These are phyloP conservation scores for Ilex asprella DNA, from an alignment of 257 asterid species.

Conservation along the genomic window DNA sequence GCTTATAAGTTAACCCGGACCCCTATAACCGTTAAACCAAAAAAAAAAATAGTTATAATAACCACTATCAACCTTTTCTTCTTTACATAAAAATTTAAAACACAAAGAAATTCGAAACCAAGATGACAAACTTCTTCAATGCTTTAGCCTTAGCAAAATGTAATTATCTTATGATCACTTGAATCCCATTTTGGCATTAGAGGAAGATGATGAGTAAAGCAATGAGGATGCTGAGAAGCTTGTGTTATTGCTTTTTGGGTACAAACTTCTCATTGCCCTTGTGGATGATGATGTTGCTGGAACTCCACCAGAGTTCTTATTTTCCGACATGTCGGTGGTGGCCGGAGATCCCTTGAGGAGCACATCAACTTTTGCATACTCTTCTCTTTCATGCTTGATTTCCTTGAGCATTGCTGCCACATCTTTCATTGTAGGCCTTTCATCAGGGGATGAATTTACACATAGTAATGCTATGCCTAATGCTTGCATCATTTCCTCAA, in stretches of 20 bases:
- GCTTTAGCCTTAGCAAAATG: not conserved
- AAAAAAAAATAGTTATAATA: no score
- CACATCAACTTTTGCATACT: constrained; percentile 30
- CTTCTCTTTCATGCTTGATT: constrained; percentile 44
- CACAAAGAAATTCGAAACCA: constrained; percentile 4
- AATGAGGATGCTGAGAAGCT: constrained; percentile 39
- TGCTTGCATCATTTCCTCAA: constrained; percentile 37
- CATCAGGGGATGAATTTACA: constrained; percentile 33
- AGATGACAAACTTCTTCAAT: constrained; percentile 3
- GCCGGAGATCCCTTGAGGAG: constrained; percentile 26
- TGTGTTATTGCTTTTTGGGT: constrained; percentile 26
- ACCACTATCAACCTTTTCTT: not conserved
- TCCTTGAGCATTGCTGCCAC: constrained; percentile 53
- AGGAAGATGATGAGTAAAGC: constrained; percentile 27
- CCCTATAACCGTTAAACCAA: no score
- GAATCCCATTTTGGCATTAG: constrained; percentile 21
- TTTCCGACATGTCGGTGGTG: constrained; percentile 7
- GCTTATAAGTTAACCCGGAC: no score
- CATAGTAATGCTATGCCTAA: constrained; percentile 39
- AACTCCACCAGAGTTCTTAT: constrained; percentile 9
- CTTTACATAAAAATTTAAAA: not conserved
- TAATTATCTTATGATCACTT: constrained; percentile 10
- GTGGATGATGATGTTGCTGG: constrained; percentile 31
- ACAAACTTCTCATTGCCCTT: constrained; percentile 15
- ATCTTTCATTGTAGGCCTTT: constrained; percentile 48